These are phyloP conservation scores for Rhipidocladum racemiflorum DNA, from an alignment of 176 grass and related monocot genomes.

Conservation along the genomic window DNA sequence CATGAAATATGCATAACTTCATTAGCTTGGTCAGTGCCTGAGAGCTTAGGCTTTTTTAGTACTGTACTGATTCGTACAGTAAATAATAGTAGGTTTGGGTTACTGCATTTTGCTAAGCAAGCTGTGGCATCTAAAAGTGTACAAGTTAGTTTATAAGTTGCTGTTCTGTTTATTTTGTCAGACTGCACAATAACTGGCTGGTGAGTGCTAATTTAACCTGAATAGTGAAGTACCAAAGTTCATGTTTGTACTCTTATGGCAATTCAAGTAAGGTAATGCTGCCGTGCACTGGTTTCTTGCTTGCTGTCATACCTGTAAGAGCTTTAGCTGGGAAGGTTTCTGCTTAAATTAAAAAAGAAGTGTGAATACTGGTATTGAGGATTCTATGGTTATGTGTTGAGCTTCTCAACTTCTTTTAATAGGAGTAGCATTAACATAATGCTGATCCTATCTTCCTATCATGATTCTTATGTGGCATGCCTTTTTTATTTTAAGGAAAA, in stretches of 20 bases:
- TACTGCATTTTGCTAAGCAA: not conserved
- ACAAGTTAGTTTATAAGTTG: not conserved
- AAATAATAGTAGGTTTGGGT: not conserved
- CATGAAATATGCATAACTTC: not conserved
- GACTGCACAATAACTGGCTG: not conserved
- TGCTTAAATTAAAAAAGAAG: not conserved
- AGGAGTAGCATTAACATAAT: constrained; percentile 12
- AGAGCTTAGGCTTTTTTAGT: not conserved
- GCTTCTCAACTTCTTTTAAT: constrained; percentile 23
- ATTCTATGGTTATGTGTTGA: constrained; percentile 20
- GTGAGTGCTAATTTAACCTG: not conserved
- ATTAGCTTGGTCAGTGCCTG: not conserved
- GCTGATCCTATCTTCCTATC: constrained; percentile 14
- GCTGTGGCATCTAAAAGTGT: not conserved
- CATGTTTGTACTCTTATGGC: not conserved
- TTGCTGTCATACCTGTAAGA: constrained; percentile 13
- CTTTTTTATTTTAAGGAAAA: constrained; percentile 77
- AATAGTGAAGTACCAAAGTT: constrained; percentile 1
- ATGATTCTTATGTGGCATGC: constrained; percentile 34
- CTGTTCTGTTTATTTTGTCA: not conserved
- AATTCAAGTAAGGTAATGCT: not conserved
- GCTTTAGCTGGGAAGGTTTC: constrained; percentile 3
- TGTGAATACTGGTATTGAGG: not conserved
- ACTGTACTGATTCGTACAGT: not conserved
- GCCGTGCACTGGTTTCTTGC: not conserved